Evolutionary conservation across 2,329 filamentous ascomycete species (phyloP).

Genomic region (Zymoseptoria ardabiliae): DNA sequence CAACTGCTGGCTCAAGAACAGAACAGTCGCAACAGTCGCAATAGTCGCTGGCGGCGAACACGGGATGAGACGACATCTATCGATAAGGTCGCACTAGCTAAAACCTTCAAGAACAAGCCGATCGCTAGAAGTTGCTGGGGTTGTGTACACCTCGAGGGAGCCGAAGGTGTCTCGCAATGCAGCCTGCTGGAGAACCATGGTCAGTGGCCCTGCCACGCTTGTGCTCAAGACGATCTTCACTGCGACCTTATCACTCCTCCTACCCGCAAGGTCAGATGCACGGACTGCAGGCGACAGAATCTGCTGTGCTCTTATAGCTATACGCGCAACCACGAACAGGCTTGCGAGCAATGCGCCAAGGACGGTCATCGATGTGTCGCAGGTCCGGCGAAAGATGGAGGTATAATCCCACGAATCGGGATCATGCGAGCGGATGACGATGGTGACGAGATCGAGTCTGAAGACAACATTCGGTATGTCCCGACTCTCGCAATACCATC

Average conservation of each 20-base stretch:
- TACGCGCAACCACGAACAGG: slow-evolving; percentile 20
- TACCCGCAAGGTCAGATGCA: slow-evolving; percentile 29
- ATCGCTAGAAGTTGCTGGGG: slow-evolving; percentile 12
- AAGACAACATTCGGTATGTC: neutral
- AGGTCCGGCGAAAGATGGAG: slow-evolving; percentile 26
- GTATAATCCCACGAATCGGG: slow-evolving; percentile 16
- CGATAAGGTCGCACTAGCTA: neutral
- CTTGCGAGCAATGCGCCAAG: slow-evolving; percentile 29
- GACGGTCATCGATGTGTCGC: slow-evolving; percentile 30
- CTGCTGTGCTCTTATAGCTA: slow-evolving; percentile 30
- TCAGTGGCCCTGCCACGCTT: slow-evolving; percentile 33
- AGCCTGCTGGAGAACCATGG: slow-evolving; percentile 29
- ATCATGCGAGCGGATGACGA: slow-evolving; percentile 12
- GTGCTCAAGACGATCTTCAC: slow-evolving; percentile 25
- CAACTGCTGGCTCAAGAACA: neutral
- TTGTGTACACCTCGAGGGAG: slow-evolving; percentile 5
- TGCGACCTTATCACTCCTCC: slow-evolving; percentile 32
- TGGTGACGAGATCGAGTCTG: slow-evolving; percentile 8
- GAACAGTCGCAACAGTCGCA: neutral
- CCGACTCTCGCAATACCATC: neutral
- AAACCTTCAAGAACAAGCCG: slow-evolving; percentile 11
- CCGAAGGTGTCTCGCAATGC: slow-evolving; percentile 19
- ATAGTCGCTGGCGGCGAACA: neutral
- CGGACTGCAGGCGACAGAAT: slow-evolving; percentile 27
- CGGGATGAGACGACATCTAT: neutral